phyloP scores from a whole-genome alignment of 306 rosid genomes.

The Malus fusca region DNA sequence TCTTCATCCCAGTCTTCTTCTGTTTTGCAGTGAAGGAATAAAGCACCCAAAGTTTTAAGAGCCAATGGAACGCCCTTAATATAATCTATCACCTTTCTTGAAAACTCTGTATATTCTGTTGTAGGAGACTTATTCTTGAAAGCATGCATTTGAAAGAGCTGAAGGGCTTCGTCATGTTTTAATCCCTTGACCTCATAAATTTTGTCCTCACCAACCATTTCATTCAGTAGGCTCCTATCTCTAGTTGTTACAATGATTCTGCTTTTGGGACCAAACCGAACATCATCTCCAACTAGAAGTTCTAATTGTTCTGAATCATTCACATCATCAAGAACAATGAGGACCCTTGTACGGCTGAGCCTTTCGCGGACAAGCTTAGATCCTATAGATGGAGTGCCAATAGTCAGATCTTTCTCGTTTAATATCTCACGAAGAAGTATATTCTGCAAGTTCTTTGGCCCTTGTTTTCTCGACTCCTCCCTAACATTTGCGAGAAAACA shows the following conservation, averaged over 20 bases:
- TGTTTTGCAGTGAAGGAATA: not conserved
- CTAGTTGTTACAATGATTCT: not conserved
- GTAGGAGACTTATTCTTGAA: not conserved
- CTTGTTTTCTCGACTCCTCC: not conserved
- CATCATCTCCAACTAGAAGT: not conserved
- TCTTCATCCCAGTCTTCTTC: not conserved
- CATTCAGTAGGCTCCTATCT: not conserved
- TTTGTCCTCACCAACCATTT: not conserved
- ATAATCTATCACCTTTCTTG: not conserved
- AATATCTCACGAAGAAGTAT: not conserved
- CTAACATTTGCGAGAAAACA: not conserved
- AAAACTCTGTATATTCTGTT: not conserved
- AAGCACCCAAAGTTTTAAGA: not conserved
- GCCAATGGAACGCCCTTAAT: not conserved
- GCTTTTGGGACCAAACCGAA: not conserved
- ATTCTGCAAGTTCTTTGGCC: not conserved
- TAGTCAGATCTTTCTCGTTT: not conserved
- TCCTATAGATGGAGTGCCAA: not conserved
- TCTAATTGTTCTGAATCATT: not conserved
- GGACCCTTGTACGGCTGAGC: not conserved
- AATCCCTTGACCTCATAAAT: not conserved
- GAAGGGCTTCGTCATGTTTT: not conserved
- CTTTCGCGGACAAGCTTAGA: not conserved
- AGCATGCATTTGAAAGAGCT: not conserved
- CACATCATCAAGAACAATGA: not conserved